Evolutionary conservation across 805 yeast species (phyloP).

Genomic region (Diddensiella transvaalensis): DNA sequence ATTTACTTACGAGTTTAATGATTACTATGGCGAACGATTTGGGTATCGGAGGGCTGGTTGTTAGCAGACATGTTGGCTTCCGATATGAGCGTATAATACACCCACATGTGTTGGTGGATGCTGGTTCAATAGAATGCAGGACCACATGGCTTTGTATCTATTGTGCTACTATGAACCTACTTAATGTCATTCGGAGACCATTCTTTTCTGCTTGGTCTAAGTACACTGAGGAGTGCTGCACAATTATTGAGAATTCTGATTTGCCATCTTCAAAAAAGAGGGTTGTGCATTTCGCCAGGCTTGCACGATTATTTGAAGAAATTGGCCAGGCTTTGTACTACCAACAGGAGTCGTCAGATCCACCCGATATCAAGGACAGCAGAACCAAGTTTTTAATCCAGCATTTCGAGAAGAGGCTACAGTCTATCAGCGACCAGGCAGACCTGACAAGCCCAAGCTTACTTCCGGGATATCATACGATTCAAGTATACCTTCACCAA

Average conservation of each 20-base stretch:
- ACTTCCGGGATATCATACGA: conserved; percentile 49
- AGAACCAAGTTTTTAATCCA: conserved; percentile 40
- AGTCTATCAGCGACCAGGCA: conserved; percentile 23
- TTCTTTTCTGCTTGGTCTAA: conserved; percentile 45
- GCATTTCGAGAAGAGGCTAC: conserved; percentile 50
- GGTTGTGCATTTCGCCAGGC: conserved; percentile 55
- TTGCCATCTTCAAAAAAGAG: conserved; percentile 35
- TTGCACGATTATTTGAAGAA: conserved; percentile 59
- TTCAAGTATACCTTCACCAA: conserved; percentile 46
- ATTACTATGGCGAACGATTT: conserved; percentile 70
- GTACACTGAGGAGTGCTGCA: conserved; percentile 60
- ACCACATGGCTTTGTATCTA: conserved; percentile 57
- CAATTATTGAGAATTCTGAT: conserved; percentile 39
- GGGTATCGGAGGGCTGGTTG: conserved; percentile 56
- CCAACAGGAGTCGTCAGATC: conserved; percentile 40
- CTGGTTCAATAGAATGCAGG: conserved; percentile 45
- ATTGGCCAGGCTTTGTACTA: conserved; percentile 41
- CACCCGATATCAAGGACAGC: conserved; percentile 35
- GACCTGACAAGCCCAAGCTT: conserved; percentile 29
- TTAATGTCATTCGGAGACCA: conserved; percentile 62
- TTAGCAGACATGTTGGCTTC: conserved; percentile 17
- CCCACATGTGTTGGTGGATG: conserved; percentile 39
- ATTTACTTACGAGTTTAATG: conserved; percentile 61
- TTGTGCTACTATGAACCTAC: conserved; percentile 57
- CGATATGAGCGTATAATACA: conserved; percentile 29